These are phyloP conservation scores for Favolaschia claudopus DNA, from an alignment of 768 basidiomycete species.

Conservation along the genomic window DNA sequence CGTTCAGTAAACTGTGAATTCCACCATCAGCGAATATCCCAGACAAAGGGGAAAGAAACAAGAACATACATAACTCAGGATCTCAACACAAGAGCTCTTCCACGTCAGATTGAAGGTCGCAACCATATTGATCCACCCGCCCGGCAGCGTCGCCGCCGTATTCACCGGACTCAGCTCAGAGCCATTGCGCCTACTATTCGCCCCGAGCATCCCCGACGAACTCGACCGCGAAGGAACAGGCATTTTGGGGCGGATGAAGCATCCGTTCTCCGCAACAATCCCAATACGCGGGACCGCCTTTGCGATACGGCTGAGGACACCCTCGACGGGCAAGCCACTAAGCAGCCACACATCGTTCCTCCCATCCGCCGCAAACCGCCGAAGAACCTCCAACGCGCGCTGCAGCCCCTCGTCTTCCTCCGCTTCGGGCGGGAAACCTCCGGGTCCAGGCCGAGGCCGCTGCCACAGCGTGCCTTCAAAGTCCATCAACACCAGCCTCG, in stretches of 20 bases:
- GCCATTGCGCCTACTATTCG: background rate
- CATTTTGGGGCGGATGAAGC: conserved; percentile 72
- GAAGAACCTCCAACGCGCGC: conserved; percentile 59
- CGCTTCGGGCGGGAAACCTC: conserved; percentile 48
- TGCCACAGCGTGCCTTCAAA: conserved; percentile 85
- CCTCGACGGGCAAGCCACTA: too few relatives aligned
- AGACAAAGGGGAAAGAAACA: background rate
- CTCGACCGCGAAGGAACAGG: conserved; percentile 27
- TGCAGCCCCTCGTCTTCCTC: conserved; percentile 13
- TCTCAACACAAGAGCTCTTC: conserved; percentile 84
- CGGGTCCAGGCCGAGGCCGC: conserved; percentile 58
- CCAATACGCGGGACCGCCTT: conserved; percentile 71
- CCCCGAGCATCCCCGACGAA: conserved; percentile 9
- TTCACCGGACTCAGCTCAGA: conserved; percentile 26
- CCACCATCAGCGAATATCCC: conserved; percentile 6
- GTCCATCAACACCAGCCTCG: conserved; percentile 76
- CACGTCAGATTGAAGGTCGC: conserved; percentile 79
- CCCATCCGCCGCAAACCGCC: conserved; percentile 64
- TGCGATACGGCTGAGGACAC: too few relatives aligned
- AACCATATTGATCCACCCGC: conserved; percentile 83
- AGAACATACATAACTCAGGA: conserved; percentile 77
- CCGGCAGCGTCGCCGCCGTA: conserved; percentile 25
- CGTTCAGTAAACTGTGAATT: conserved; percentile 80
- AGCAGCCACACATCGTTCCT: conserved; percentile 83
- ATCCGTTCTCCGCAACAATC: conserved; percentile 89